Base-by-base conservation (phyloP, 129 eudicot species). In the Flaveria trinervia region DNA sequence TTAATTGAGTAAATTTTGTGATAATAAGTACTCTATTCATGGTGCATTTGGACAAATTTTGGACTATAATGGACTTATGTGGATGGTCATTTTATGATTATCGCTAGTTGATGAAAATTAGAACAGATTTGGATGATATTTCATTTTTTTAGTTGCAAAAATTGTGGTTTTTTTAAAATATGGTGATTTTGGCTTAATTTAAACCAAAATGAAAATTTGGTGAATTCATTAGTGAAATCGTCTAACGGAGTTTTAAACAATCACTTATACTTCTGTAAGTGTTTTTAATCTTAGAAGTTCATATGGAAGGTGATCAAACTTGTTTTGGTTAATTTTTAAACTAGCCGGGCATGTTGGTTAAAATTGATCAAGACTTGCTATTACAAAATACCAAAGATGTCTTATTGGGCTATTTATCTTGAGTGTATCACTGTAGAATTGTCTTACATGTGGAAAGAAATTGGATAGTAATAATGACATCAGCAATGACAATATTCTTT, bases 401-500 rank as follows among this genome's bases (percentile, higher is more conserved):
- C 33, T 33, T 49, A 49, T 49, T 49, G 17, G 16, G 14, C 54
- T 30, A 4, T 30, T 30, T 4, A 20, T 25, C 41, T 5, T 61
- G 17, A 61, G 26, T 12, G 9, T 25, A 61, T 61, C 8, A 45
- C 50, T 8, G 9, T 45, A 45, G 13, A 45, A 11, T 45, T 45
- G 5, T 16, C 54, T 49, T 49, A 49, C 70, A 59, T 43, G 25
- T 69, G 61, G 65, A 69, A 14, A 3, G 11, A 62, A 26, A 25
- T 46, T 59, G 22, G 52, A 30, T 48, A 12, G 71, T 59, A 57
- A 45, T 78, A 23, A 70, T 77, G 76, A 77, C 62, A 57, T 77
- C 81, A 77, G 70, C 81, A 17, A 56, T 68, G 26, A 22, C 67
- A 49, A 55, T 68, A 77, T 56, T 36, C 60, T 55, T 77, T 45